Base-by-base conservation (phyloP, 352 stramenopile species). In the Elongisporangium senticosum region DNA sequence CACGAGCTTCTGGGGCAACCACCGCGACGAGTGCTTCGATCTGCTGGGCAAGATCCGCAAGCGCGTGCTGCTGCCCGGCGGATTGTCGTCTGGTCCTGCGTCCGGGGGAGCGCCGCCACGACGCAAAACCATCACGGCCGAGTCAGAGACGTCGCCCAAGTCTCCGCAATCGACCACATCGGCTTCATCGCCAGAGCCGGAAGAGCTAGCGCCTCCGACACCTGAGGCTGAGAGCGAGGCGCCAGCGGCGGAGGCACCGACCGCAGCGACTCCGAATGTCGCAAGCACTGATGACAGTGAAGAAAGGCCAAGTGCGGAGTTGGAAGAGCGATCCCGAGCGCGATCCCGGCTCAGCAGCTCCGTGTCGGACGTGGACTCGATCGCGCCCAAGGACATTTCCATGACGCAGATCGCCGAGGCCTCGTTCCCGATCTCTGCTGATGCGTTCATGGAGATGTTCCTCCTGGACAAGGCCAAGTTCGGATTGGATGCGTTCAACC, bases 1-100 rank as follows among this genome's bases (percentile, higher is more conserved):
- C 67, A 88, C 81, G 57, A 89, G 80, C 56, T 95, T 95, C 51
- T 95, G 85, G 85, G 83, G 86, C 23, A 85, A 72, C 53, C 90
- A 93, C 58, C 78, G 83, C 48, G 86, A 95, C 68, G 71, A 55
- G 48, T 95, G 83, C 67, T 92, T 79, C 52, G 79, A 92, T 7
- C 61, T 95, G n/a, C 83, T 95, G 28, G 43, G 63, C 13, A 72
- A 77, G 63, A 88, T 83, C n/a, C 81, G 79, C 24, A 62, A 84
- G 33, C 79, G 72, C 23, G 73, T 87, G 39, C 50, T 90, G 13
- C 48, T 43, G 33, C 33, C 33, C 7, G 33, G 33, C 10, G 13
- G 5, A 3, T 10, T 43, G 33, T 43, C 33, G 8, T 43, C 33
- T 17, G 33, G 33, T 43, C 33, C 33, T 43, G 10, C 10, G 11